Evolutionary conservation across 805 yeast genomes (phyloP), one percentile per base, ranked within the genome.

Genomic region (Kazachstania bromeliacearum): DNA sequence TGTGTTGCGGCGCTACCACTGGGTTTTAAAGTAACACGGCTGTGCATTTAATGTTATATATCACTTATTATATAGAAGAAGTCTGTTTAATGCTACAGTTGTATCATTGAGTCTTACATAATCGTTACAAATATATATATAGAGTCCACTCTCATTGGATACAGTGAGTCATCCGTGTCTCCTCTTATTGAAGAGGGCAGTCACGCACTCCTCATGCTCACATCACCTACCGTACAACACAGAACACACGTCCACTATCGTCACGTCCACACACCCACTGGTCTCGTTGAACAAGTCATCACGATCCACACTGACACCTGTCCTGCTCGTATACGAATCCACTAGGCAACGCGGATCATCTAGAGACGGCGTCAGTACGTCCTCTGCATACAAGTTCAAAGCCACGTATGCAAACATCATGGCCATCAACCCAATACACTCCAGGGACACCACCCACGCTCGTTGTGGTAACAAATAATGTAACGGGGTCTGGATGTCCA

Each of bases 381-480:
- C 96, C n/a, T 75, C 72, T 47, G 84, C 83, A 63, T 81, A 85
- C 28, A 77, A 57, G 2, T 78, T 76, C 29, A 88, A 59, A 7
- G 78, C 84, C 2, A 81, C 63, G 55, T 88, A 89, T 0, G 70
- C 71, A 51, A 74, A 87, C 13, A 78, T 60, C 85, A 88, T 77
- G 8, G 68, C 55, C 68, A 84, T 75, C 21, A 89, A 59, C 4
- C 79, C 67, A 45, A 73, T 74, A 10, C 84, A 67, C 4, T 96
- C 95, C 2, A 83, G 57, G 1, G 85, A 82, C 24, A 83, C 53
- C 2, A 94, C 79, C 98, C 97, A 92, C 77, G 88, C 82, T 45
- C 94, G 68, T 22, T 89, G 82, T 0, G 97, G 97, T 77, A 36
- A 40, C 33, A 26, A 38, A 33, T 16, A 25, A 16, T 28, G 33